Conservation (phyloP, 371 early-diverging fungal genomes). For the Mortierella sp. region DNA sequence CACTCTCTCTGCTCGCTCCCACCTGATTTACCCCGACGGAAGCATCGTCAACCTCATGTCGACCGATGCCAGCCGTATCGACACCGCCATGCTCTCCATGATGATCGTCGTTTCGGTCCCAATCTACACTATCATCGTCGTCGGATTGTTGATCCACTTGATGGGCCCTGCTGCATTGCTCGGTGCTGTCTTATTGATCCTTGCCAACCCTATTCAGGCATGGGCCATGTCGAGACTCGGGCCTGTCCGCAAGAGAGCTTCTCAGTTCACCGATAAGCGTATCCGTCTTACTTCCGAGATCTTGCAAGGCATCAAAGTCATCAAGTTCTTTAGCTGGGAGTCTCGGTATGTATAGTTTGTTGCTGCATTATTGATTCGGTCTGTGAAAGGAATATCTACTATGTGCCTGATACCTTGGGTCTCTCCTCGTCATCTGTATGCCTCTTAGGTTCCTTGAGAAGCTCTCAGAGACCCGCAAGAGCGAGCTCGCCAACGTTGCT, state of each 20-base stretch:
- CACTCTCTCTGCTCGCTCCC: conserved; percentile 39
- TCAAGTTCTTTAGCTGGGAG: conserved; percentile 75
- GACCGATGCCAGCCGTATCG: conserved; percentile 77
- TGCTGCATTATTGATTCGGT: background rate
- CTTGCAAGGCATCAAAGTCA: conserved; percentile 61
- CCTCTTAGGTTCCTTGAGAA: conserved; percentile 33
- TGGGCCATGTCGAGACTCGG: conserved; percentile 52
- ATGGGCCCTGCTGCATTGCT: conserved; percentile 70
- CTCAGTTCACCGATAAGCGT: conserved; percentile 57
- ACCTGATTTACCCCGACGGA: conserved; percentile 68
- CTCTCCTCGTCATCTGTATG: no score
- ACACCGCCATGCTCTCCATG: conserved; percentile 61
- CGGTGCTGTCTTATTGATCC: conserved; percentile 63
- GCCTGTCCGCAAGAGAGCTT: conserved; percentile 57
- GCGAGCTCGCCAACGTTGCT: conserved; percentile 34
- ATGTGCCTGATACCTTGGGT: no score
- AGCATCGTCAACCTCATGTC: conserved; percentile 82
- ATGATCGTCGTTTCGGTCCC: conserved; percentile 63
- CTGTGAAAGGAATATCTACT: background rate
- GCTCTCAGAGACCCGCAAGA: conserved; percentile 35
- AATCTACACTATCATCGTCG: conserved; percentile 59
- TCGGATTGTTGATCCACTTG: conserved; percentile 63
- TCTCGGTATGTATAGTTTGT: conserved; percentile 24
- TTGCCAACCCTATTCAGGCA: conserved; percentile 55
- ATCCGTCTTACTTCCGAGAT: conserved; percentile 62